phyloP scores from a whole-genome alignment of 2,329 filamentous ascomycete species.

The Beauveria australis region DNA sequence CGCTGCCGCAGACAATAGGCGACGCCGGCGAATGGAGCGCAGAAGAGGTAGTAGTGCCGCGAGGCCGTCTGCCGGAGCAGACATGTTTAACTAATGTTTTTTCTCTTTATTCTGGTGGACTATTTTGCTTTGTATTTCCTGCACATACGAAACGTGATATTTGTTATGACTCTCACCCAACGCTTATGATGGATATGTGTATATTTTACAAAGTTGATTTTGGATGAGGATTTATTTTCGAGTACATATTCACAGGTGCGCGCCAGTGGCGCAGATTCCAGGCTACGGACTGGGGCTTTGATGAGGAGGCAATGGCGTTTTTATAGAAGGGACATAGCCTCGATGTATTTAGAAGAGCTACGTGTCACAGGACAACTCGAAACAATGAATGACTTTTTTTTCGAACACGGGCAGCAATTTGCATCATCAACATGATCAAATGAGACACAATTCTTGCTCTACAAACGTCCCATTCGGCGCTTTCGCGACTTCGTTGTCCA shows the following conservation, averaged over 20 bases:
- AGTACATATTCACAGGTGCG: background rate
- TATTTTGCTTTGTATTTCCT: background rate
- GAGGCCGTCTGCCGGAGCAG: constrained; percentile 24
- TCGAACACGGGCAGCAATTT: background rate
- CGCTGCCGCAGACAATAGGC: constrained; percentile 40
- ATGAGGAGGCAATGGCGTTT: background rate
- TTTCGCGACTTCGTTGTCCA: background rate
- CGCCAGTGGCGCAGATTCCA: background rate
- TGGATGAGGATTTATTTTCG: background rate
- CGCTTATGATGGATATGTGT: constrained; percentile 16
- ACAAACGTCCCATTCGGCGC: background rate
- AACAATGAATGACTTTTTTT: background rate
- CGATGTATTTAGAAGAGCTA: background rate
- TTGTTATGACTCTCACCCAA: background rate
- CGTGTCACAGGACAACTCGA: background rate
- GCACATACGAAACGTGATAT: background rate
- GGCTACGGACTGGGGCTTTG: background rate
- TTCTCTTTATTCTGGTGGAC: background rate
- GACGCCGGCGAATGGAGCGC: constrained; percentile 47
- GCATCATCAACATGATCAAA: background rate
- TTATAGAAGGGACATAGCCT: background rate
- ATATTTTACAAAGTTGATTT: constrained; percentile 10
- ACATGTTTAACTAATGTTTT: constrained; percentile 29
- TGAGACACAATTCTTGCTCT: background rate
- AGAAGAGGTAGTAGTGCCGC: constrained; percentile 32